These are phyloP conservation scores for Helichrysum umbraculigerum DNA, from an alignment of 129 eudicot genomes.

Conservation along the genomic window DNA sequence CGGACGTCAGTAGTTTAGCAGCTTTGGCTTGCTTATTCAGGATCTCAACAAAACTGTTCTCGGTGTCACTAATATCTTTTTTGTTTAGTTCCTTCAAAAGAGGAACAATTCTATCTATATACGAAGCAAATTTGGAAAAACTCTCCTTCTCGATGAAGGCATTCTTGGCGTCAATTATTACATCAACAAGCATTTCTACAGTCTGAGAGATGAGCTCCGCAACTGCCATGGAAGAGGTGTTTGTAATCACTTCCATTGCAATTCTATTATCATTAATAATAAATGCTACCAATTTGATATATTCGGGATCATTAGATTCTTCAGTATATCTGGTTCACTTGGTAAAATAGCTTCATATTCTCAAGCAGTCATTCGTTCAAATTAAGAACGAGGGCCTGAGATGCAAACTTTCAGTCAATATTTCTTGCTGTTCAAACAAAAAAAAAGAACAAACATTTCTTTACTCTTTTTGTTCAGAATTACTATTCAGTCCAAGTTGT, in stretches of 20 bases:
- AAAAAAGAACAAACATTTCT: no score
- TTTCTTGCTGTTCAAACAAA: neutral
- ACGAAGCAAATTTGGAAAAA: constrained; percentile 49
- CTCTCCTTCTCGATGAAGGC: constrained; percentile 44
- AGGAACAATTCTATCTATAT: constrained; percentile 46
- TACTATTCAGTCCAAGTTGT: neutral
- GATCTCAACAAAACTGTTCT: constrained; percentile 35
- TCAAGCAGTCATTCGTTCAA: constrained; percentile 2
- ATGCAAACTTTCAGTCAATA: constrained; percentile 21
- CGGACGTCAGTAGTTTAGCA: constrained; percentile 43
- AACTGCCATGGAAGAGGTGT: constrained; percentile 37
- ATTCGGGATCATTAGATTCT: constrained; percentile 11
- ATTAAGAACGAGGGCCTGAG: constrained; percentile 16
- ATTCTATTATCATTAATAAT: constrained; percentile 16
- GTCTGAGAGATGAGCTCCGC: constrained; percentile 39
- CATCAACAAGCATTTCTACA: constrained; percentile 45
- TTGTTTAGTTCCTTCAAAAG: constrained; percentile 49
- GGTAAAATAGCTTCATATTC: constrained; percentile 14
- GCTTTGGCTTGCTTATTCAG: constrained; percentile 46
- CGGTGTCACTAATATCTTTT: constrained; percentile 30
- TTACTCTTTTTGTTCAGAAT: neutral
- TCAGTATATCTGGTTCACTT: constrained; percentile 13
- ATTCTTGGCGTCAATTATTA: constrained; percentile 33
- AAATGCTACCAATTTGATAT: constrained; percentile 22
- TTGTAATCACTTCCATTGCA: constrained; percentile 38